Conservation (phyloP, 257 asterid species). For the Haberlea rhodopensis region DNA sequence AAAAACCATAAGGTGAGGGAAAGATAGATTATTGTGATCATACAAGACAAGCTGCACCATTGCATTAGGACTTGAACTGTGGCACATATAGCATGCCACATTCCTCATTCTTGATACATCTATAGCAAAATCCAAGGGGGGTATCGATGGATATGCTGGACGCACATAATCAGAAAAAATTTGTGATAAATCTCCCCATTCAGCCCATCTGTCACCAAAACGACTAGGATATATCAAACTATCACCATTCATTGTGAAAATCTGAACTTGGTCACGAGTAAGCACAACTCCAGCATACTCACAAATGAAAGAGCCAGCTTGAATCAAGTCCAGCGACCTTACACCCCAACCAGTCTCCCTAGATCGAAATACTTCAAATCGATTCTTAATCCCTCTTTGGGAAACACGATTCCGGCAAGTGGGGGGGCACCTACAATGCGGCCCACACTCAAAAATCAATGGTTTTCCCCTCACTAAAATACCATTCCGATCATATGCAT, state of each 20-base stretch:
- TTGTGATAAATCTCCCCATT: slow-evolving; percentile 77
- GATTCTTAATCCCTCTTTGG: slow-evolving; percentile 69
- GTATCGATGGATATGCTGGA: slow-evolving; percentile 58
- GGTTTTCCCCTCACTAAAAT: slow-evolving; percentile 78
- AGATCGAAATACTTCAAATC: slow-evolving; percentile 83
- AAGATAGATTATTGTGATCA: slow-evolving; percentile 70
- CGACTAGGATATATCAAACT: slow-evolving; percentile 67
- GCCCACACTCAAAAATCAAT: slow-evolving; percentile 78
- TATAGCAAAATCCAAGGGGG: slow-evolving; percentile 83
- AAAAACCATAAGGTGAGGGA: slow-evolving; percentile 88
- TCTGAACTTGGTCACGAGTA: slow-evolving; percentile 68
- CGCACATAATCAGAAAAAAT: slow-evolving; percentile 53
- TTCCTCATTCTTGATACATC: slow-evolving; percentile 89
- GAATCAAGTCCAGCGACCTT: slow-evolving; percentile 80
- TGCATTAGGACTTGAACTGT: slow-evolving; percentile 67
- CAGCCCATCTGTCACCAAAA: slow-evolving; percentile 74
- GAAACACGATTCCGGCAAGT: slow-evolving; percentile 73
- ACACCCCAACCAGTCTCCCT: slow-evolving; percentile 95
- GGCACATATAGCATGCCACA: slow-evolving; percentile 84
- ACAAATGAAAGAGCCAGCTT: slow-evolving; percentile 86
- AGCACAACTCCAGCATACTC: slow-evolving; percentile 87
- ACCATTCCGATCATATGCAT: slow-evolving; percentile 64
- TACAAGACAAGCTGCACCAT: slow-evolving; percentile 77
- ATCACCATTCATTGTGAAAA: slow-evolving; percentile 87
- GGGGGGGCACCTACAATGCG: slow-evolving; percentile 67